phyloP scores from a whole-genome alignment of 23 red algal genomes.

The Gracilaria gracilis region DNA sequence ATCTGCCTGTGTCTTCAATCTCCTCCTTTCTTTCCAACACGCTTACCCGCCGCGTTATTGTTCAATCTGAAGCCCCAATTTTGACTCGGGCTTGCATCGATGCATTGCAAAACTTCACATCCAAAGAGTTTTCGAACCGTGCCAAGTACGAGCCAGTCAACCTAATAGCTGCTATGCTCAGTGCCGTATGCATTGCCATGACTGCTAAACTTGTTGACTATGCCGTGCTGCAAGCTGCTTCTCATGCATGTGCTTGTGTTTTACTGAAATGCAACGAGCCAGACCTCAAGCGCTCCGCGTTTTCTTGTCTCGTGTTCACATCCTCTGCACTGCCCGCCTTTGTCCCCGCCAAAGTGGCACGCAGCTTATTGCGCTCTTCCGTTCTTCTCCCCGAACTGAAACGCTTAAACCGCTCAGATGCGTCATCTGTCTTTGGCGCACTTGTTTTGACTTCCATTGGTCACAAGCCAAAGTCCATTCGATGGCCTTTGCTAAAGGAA shows the following conservation, averaged over 20 bases:
- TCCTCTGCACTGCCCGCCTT: neutral
- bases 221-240: too few species aligned
- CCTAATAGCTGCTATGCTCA: too few species aligned
- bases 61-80: neutral
- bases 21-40: constrained; percentile 16
- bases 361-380: neutral
- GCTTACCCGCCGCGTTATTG: neutral
- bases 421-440: neutral
- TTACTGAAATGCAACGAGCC: neutral
- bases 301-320: neutral
- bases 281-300: neutral
- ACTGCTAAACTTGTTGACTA: too few species aligned
- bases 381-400: neutral
- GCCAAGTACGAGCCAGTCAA: neutral
- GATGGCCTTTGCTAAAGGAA: neutral
- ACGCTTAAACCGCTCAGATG: neutral
- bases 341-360: neutral
- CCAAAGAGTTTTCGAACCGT: neutral
- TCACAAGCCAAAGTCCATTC: neutral
- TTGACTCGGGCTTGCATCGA: neutral
- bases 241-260: too few species aligned
- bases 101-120: neutral
- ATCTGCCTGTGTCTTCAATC: neutral
- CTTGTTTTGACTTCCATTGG: neutral
- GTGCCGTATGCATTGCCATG: too few species aligned